Base-by-base conservation (phyloP, 1,284 basidiomycete genomes). In the Apiotrichum akiyoshidainum region DNA sequence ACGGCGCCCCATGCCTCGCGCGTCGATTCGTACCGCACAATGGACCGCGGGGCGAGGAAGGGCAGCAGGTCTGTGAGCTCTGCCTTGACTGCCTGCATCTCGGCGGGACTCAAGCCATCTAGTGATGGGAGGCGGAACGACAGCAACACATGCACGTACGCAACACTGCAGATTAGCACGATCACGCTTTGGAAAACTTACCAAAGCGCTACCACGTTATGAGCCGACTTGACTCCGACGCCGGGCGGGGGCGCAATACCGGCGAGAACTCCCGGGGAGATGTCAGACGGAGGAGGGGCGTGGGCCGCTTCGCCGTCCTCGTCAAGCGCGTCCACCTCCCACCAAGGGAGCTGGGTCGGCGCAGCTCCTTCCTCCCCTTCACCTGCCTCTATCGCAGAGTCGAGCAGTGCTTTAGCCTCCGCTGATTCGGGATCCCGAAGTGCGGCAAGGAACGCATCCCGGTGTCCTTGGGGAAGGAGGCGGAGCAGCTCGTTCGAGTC, bases 401-500 rank as follows among this genome's bases (percentile, higher is more conserved):
- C 65, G 5, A 77, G 63, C 8, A 79, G 58, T 13, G 61, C 66
- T 55, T 65, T 67, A 0, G 73, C 65, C 17, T 61, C 66, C 4
- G 67, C 67, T 9, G 70, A 72, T 0, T 75, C 69, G 1, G 76
- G 75, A 54, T 77, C 61, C 22, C 63, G 58, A 1, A 79, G 45
- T 6, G 72, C 67, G 4, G 65, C 59, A 34, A 79, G 56, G 58
- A 79, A 78, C 0, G 67, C 65, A 35, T 75, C 70, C 34, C 76
- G 66, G 55, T 77, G 75, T 5, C 60, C 44, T 16, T 63, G 67
- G 0, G 77, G 77, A 17, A 78, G 55, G 16, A 75, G 68, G 39
- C 71, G 68, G 57, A 78, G 70, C 0, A 78, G 65, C 40, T 68
- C 62, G 57, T 77, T 76, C n/a, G 72, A 67, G 46, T 75, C 74